A percentile compares a stretch with the other conserved stretches of the same genome.
These are phyloP conservation scores for Sugiyamaella paludigena DNA, from an alignment of 1,139 yeast species.

Conservation along the genomic window DNA sequence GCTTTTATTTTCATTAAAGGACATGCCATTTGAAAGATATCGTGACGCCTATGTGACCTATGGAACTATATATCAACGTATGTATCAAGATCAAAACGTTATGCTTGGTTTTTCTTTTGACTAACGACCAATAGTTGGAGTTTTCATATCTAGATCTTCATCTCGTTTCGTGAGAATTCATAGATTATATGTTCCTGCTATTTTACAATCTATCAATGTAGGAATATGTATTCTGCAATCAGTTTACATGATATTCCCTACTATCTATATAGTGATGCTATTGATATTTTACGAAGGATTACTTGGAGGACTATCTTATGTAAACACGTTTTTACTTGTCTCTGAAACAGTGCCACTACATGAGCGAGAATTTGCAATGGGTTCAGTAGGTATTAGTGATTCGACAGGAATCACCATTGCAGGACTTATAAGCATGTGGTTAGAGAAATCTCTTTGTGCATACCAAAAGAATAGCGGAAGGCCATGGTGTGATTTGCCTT, in stretches of 20 bases:
- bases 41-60: slow-evolving; percentile 91
- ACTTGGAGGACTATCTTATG: slow-evolving; percentile 86
- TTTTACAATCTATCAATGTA: slow-evolving; percentile 68
- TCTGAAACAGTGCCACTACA: slow-evolving; percentile 56
- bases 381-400: slow-evolving; percentile 91
- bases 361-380: slow-evolving; percentile 83
- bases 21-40: slow-evolving; percentile 65
- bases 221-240: slow-evolving; percentile 62
- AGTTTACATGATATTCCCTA: slow-evolving; percentile 55
- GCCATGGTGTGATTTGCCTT: slow-evolving; percentile 39
- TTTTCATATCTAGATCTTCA: slow-evolving; percentile 84
- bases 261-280: slow-evolving; percentile 59
- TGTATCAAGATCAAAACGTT: slow-evolving; percentile 61
- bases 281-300: slow-evolving; percentile 79
- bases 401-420: slow-evolving; percentile 84
- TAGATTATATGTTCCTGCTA: slow-evolving; percentile 58
- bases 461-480: slow-evolving; percentile 51
- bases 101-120: slow-evolving; percentile 42
- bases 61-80: slow-evolving; percentile 78
- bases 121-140: slow-evolving; percentile 52
- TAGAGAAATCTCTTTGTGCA: slow-evolving; percentile 71
- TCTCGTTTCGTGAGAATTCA: slow-evolving; percentile 60
- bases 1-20: slow-evolving; percentile 66
- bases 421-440: slow-evolving; percentile 67
- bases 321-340: slow-evolving; percentile 79